Evolutionary conservation across 768 basidiomycete species (phyloP).

Genomic region (Termitomyces sp.): DNA sequence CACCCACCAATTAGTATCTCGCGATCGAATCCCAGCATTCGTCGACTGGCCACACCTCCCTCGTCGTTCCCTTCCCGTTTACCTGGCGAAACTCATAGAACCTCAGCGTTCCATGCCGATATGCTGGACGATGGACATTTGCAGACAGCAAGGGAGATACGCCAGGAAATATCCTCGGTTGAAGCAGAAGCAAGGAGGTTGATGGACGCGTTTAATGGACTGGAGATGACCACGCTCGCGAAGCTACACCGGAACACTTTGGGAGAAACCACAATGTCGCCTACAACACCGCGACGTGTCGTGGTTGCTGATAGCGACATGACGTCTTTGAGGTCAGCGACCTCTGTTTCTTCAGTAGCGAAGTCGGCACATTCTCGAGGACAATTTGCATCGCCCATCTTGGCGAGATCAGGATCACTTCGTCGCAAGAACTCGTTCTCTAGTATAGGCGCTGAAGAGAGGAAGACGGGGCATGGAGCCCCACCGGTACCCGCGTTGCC

Average conservation of each 20-base stretch:
- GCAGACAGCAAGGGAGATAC: slow-evolving; percentile 58
- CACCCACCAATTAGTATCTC: slow-evolving; percentile 28
- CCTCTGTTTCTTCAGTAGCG: slow-evolving; percentile 41
- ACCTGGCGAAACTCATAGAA: slow-evolving; percentile 29
- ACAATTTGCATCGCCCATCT: slow-evolving; percentile 19
- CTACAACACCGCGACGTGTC: slow-evolving; percentile 28
- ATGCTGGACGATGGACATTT: slow-evolving; percentile 52
- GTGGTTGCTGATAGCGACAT: slow-evolving; percentile 42
- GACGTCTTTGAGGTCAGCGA: slow-evolving; percentile 47
- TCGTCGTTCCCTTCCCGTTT: slow-evolving; percentile 46
- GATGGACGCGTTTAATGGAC: slow-evolving; percentile 75
- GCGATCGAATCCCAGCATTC: slow-evolving; percentile 39
- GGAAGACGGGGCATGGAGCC: slow-evolving; percentile 17
- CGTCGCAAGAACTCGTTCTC: slow-evolving; percentile 58
- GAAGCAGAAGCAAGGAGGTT: slow-evolving; percentile 68
- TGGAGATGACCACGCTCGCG: slow-evolving; percentile 67
- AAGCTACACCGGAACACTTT: slow-evolving; percentile 27
- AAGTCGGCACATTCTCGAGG: slow-evolving; percentile 39
- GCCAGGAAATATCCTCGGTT: slow-evolving; percentile 58
- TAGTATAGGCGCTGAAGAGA: slow-evolving; percentile 46
- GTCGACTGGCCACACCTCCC: slow-evolving; percentile 49
- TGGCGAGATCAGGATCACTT: slow-evolving; percentile 31
- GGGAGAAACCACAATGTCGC: slow-evolving; percentile 14
- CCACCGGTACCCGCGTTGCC: slow-evolving; percentile 34
- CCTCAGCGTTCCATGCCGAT: slow-evolving; percentile 31